Evolutionary conservation across 768 basidiomycete species (phyloP), one percentile per base, ranked within the genome.

Genomic region (Pleurotus giganteus): DNA sequence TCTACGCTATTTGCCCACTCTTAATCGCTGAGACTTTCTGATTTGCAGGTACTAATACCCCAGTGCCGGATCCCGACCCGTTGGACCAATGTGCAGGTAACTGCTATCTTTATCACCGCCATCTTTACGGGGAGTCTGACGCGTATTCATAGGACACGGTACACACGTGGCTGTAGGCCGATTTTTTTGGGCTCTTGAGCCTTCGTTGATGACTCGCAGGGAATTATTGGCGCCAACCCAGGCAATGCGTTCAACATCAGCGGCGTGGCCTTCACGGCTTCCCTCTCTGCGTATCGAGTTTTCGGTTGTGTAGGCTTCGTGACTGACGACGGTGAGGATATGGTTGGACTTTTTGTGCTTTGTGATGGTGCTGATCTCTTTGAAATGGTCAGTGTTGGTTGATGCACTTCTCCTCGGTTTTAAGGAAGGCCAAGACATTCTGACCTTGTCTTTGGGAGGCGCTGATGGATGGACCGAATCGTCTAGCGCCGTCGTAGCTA

Each of bases 391-490:
- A 72, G 70, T 75, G 26, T 63, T 73, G 53, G 64, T 83, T 27
- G 78, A 80, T 12, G 82, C 81, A 1, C 67, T 84, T 12, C 71
- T 84, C 6, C 74, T 65, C 50, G 84, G 78, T 9, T 68, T 74
- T 23, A 66, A 65, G 9, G 85, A 85, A 24, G 80, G 78, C 0
- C 71, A 79, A 57, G 82, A 89, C 63, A 78, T 91, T 55, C 69
- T 89, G 57, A 83, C 82, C 3, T 67, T 89, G 60, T 86, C 84
- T n/a, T 66, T 89, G 4, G 86, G 86, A 31, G 80, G 82, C 12
- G 59, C 76, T 3, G 75, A 79, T 57, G 86, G 85, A 2, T 90
- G 86, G 86, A 83, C 84, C 1, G 79, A 82, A 61, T 73, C 75
- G 21, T 68, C 79, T 7, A 67, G 70, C 43, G 62, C 81, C 8